Percentiles rank a stretch among this genome's conserved stretches.
Conservation (phyloP, 768 basidiomycete genomes). For the Epithele typhae region DNA sequence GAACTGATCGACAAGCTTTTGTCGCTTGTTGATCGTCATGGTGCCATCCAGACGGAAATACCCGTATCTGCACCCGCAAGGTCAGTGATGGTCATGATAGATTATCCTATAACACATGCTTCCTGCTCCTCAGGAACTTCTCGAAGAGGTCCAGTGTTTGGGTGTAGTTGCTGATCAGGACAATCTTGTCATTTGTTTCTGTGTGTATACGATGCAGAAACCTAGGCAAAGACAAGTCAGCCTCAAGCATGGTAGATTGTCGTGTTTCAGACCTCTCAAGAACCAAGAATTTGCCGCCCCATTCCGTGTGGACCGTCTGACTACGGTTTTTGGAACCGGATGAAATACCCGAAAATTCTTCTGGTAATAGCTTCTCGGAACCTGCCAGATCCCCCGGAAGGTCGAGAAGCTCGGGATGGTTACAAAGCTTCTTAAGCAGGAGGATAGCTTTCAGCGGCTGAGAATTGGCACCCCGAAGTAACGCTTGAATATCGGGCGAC, state of each 20-base stretch:
- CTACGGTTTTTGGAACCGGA: slow-evolving; percentile 40
- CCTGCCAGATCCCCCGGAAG: slow-evolving; percentile 82
- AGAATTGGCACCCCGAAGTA: slow-evolving; percentile 81
- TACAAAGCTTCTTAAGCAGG: slow-evolving; percentile 91
- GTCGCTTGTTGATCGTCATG: slow-evolving; percentile 87
- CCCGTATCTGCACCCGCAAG: slow-evolving; percentile 56
- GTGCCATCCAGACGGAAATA: slow-evolving; percentile 93
- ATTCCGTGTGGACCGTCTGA: slow-evolving; percentile 64
- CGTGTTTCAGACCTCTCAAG: slow-evolving; percentile 75
- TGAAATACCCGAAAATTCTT: slow-evolving; percentile 54
- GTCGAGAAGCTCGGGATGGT: slow-evolving; percentile 88
- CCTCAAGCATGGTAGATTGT: background rate
- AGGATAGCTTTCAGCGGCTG: slow-evolving; percentile 97
- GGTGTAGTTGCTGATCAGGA: slow-evolving; percentile 95
- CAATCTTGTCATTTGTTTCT: slow-evolving; percentile 90
- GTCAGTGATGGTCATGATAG: background rate
- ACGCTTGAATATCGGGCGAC: slow-evolving; percentile 87
- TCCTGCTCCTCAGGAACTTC: slow-evolving; percentile 79
- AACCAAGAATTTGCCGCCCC: slow-evolving; percentile 90
- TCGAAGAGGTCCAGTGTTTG: slow-evolving; percentile 94
- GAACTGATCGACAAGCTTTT: slow-evolving; percentile 95
- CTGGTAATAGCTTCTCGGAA: slow-evolving; percentile 76
- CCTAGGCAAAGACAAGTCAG: slow-evolving; percentile 32
- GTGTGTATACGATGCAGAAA: slow-evolving; percentile 81
- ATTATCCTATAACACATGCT: slow-evolving; percentile 40